phyloP scores from a whole-genome alignment of 805 yeast species.

The Schwanniomyces sp. region DNA sequence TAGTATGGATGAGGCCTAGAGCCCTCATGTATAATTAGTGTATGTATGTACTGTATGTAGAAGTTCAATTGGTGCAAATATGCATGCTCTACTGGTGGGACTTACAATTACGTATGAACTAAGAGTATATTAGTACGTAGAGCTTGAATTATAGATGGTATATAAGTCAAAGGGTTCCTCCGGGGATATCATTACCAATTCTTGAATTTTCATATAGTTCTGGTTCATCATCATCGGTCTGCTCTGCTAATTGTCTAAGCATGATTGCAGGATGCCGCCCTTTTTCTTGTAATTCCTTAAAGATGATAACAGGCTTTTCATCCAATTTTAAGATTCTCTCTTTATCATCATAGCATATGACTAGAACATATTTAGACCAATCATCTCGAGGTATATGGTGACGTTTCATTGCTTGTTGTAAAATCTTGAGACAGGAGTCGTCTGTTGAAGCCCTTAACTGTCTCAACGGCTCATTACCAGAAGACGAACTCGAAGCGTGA shows the following conservation, averaged over 20 bases:
- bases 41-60: neutral
- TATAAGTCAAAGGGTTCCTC: conserved; percentile 33
- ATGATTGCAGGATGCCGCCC: conserved; percentile 90
- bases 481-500: conserved; percentile 6
- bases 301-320: conserved; percentile 84
- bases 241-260: conserved; percentile 75
- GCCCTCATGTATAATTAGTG: neutral
- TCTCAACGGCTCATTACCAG: conserved; percentile 64
- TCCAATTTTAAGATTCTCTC: conserved; percentile 80
- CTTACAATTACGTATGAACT: neutral
- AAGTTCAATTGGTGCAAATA: neutral
- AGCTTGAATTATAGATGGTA: neutral
- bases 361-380: conserved; percentile 85
- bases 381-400: conserved; percentile 77
- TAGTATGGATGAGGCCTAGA: neutral
- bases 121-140: neutral
- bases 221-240: conserved; percentile 22
- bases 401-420: conserved; percentile 85
- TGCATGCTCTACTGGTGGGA: neutral
- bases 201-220: conserved; percentile 35
- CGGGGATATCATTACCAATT: conserved; percentile 45
- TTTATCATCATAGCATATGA: conserved; percentile 87
- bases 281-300: conserved; percentile 78
- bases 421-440: conserved; percentile 85
- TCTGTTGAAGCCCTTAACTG: conserved; percentile 84